phyloP scores from a whole-genome alignment of 2,329 filamentous ascomycete species.

The Colletotrichum higginsianum region DNA sequence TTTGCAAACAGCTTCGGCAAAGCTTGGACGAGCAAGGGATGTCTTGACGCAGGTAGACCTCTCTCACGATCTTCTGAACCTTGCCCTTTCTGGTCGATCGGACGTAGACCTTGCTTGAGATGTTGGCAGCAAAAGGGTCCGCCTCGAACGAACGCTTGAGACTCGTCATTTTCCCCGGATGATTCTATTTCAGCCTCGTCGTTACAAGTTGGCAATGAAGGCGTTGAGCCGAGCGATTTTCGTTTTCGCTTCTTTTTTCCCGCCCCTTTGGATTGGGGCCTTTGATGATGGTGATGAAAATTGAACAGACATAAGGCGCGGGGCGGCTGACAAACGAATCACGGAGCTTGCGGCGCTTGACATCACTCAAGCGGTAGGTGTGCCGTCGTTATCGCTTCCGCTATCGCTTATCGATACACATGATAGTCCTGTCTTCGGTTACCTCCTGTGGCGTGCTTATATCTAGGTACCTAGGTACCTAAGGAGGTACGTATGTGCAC shows the following conservation, averaged over 20 bases:
- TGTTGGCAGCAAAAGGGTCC: conserved; percentile 75
- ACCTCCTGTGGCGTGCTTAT: too few species aligned
- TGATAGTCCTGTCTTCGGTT: not conserved
- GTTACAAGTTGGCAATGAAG: conserved; percentile 19
- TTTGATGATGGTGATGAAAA: conserved; percentile 38
- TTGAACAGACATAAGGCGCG: conserved; percentile 34
- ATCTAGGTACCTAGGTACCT: not conserved
- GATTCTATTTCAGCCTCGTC: conserved; percentile 8
- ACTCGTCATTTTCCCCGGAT: conserved; percentile 69
- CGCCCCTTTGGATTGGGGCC: conserved; percentile 3
- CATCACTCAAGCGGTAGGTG: not conserved
- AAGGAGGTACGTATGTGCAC: not conserved
- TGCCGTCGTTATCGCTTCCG: conserved; percentile 40
- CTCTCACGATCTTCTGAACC: conserved; percentile 98
- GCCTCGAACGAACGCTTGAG: conserved; percentile 71
- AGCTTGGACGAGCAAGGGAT: conserved; percentile 97
- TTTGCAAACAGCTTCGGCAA: conserved; percentile 81
- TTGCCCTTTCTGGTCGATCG: conserved; percentile 95
- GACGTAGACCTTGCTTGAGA: conserved; percentile 96
- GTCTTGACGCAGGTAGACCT: conserved; percentile 95
- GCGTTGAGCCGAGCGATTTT: not conserved
- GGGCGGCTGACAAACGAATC: conserved; percentile 44
- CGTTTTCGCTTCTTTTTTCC: not conserved
- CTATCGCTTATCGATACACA: conserved; percentile 15
- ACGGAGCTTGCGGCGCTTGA: conserved; percentile 33